Conservation (phyloP, 2,329 filamentous ascomycete genomes). For the Claviceps paspali region DNA sequence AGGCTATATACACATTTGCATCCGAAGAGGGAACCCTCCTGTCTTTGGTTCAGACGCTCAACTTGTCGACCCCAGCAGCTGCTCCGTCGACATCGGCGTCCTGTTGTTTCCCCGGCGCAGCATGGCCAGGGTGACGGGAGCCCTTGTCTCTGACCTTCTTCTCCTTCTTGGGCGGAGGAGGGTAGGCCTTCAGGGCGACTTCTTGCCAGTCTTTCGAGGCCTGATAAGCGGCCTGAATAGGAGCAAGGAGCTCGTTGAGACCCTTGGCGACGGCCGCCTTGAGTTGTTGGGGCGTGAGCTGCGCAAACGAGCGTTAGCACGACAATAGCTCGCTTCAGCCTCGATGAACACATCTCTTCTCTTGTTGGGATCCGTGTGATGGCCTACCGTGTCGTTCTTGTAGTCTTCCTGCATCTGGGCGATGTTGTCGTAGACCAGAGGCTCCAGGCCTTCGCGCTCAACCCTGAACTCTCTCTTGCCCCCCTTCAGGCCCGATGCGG, state of each 20-base stretch:
- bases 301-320: background rate
- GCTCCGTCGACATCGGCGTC: constrained; percentile 3
- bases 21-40: background rate
- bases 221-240: constrained; percentile 62
- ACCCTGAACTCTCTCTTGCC: constrained; percentile 52
- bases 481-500: constrained; percentile 47
- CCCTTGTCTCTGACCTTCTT: constrained; percentile 70
- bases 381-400: constrained; percentile 56
- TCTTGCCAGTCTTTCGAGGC: constrained; percentile 62
- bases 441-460: constrained; percentile 50
- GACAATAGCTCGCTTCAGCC: too few relatives aligned
- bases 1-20: too few relatives aligned
- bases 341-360: too few relatives aligned
- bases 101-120: background rate
- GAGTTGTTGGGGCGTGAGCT: constrained; percentile 67
- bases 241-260: constrained; percentile 57
- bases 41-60: constrained; percentile 1
- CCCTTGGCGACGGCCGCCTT: constrained; percentile 71
- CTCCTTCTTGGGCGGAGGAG: constrained; percentile 52
- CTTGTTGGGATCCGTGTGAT: too few relatives aligned
- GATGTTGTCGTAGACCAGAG: constrained; percentile 66
- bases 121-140: constrained; percentile 41
- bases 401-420: constrained; percentile 68
- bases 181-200: constrained; percentile 61
- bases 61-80: constrained; percentile 3